Evolutionary conservation across 1,139 yeast genomes (phyloP), one percentile per base, ranked within the genome.

Genomic region (Zygosaccharomyces pseudobailii): DNA sequence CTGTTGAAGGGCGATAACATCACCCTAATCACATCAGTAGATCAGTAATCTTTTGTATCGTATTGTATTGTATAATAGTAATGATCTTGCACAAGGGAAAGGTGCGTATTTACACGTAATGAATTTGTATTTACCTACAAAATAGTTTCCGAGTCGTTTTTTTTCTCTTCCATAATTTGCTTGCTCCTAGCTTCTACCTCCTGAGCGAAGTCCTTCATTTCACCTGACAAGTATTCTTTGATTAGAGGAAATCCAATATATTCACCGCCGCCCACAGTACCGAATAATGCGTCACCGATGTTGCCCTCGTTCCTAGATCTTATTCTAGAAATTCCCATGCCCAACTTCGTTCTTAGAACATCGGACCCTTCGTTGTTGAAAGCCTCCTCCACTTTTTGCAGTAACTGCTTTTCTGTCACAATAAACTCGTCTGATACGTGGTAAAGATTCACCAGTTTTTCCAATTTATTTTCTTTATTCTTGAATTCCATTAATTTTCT

Each of bases 1-100:
- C 67, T 94, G 55, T 72, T 94, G 50, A 92, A 92, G 66, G 98
- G 99, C 3, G 99, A 94, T 63, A 94, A 88, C 64, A 87, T 94
- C 46, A 85, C 96, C 17, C 72, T 90, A 54, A 85, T 92, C 24
- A 77, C 90, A 9, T 74, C 68, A 6, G 47, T 38, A 13, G 51
- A 48, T n/a, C 49, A 48, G 10, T 43, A 37, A 38, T 7, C 24
- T 19, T 24, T 22, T 23, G 27, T 35, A 21, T 10, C 3, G 17
- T 24, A 30, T 13, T 13, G 17, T 13, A 13, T 13, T 20, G 31
- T 23, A 24, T 22, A 24, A 35, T 22, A 37, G n/a, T 37, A 20
- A 6, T 24, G 27, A 8, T 20, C n/a, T 24, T 30, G 33, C 33
- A 30, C 33, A 7, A 6, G 6, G 13, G 25, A 24, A 24, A n/a